phyloP scores from a whole-genome alignment of 768 basidiomycete species.

The Pulveroboletus sp. region DNA sequence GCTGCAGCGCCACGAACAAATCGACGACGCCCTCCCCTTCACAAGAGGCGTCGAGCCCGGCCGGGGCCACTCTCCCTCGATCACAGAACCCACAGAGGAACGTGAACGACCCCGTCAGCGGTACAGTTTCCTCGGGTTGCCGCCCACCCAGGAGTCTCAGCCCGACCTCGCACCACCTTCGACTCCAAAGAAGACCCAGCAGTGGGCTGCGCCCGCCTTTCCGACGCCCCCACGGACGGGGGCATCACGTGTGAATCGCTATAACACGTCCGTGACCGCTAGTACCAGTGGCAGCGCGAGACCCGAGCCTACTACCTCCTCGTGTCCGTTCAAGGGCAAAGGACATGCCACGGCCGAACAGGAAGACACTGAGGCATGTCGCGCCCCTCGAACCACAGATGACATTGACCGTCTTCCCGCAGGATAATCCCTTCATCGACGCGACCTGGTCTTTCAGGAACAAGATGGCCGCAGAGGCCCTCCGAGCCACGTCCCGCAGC shows the following conservation, averaged over 20 bases:
- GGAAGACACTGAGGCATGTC: constrained; percentile 11
- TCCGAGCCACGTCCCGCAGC: not conserved
- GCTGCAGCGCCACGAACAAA: not conserved
- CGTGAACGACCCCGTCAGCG: not conserved
- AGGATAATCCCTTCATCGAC: constrained; percentile 20
- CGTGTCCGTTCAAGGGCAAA: constrained; percentile 27
- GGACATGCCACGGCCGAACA: constrained; percentile 4
- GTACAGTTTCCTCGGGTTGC: constrained; percentile 23
- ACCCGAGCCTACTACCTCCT: constrained; percentile 19
- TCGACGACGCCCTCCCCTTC: constrained; percentile 19
- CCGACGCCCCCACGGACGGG: not conserved
- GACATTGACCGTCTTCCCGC: not conserved
- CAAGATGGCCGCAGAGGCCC: too few species aligned
- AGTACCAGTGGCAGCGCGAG: not conserved
- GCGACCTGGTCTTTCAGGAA: not conserved
- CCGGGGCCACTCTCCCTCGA: not conserved
- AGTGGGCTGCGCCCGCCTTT: not conserved
- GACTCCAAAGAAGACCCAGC: too few species aligned
- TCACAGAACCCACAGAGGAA: not conserved
- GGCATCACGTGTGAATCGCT: not conserved
- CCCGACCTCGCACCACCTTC: constrained; percentile 7
- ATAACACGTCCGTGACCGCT: not conserved
- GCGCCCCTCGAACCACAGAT: not conserved
- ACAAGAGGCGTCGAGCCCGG: constrained; percentile 5
- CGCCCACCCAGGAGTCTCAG: constrained; percentile 13